These are phyloP conservation scores for Cordyceps farinosa DNA, from an alignment of 2,329 filamentous ascomycete species.

Conservation along the genomic window DNA sequence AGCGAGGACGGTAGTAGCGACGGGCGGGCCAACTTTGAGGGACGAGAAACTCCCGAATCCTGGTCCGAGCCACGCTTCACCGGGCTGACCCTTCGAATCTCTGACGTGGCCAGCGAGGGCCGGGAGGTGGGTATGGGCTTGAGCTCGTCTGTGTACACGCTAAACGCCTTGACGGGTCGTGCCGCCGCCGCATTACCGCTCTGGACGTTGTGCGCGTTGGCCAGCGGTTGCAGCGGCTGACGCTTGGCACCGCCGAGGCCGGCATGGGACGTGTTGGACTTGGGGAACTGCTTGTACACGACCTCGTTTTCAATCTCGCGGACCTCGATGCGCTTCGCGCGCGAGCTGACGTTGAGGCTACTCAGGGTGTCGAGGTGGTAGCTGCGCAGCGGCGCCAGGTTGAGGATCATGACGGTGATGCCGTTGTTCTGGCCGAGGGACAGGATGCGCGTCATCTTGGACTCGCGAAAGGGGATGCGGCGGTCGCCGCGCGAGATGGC, in stretches of 20 bases:
- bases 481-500: slow-evolving; percentile 74
- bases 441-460: slow-evolving; percentile 94
- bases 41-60: slow-evolving; percentile 36
- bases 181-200: slow-evolving; percentile 44
- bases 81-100: slow-evolving; percentile 31
- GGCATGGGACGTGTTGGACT: slow-evolving; percentile 43
- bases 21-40: slow-evolving; percentile 46
- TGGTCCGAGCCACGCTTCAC: slow-evolving; percentile 44
- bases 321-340: slow-evolving; percentile 94
- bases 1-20: slow-evolving; percentile 24
- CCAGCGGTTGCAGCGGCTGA: slow-evolving; percentile 75
- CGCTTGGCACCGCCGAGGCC: slow-evolving; percentile 39
- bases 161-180: slow-evolving; percentile 65
- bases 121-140: slow-evolving; percentile 41
- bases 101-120: slow-evolving; percentile 33
- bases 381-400: slow-evolving; percentile 83
- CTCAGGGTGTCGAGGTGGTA: slow-evolving; percentile 93
- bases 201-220: slow-evolving; percentile 70
- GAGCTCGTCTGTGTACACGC: slow-evolving; percentile 75
- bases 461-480: slow-evolving; percentile 88
- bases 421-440: slow-evolving; percentile 93
- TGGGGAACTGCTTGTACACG: slow-evolving; percentile 72
- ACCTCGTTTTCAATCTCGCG: slow-evolving; percentile 95
- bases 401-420: slow-evolving; percentile 93
- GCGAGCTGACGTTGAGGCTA: slow-evolving; percentile 90